Base-by-base conservation (phyloP, 164 flowering plant genomes). In the Warburgia ugandensis region DNA sequence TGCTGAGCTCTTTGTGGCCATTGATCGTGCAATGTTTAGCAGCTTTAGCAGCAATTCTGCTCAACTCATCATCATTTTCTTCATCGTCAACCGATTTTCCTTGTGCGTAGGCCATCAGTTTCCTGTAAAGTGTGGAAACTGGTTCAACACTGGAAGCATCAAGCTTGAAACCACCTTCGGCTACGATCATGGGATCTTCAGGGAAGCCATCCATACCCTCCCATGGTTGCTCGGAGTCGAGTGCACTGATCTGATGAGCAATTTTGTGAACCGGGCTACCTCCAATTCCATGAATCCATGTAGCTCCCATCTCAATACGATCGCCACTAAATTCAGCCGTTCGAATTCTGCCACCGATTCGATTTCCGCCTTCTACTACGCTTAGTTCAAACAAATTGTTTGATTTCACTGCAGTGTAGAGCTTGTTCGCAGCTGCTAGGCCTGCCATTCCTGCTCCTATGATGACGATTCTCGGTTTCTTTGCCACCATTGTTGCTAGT, bases 371-470 rank as follows among this genome's bases (percentile, higher is more conserved):
- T 55, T 92, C 98, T 2, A 92, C 83, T 0, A 92, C 79, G 28
- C 61, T 60, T 9, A 90, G 73, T 55, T 86, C 91, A 23, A 90
- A 75, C 45, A 68, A 44, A 4, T 78, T 73, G 14, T 35, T 62
- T 0, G 70, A 60, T 50, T 61, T 60, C 1, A 64, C 21, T 16
- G 59, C 47, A 13, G 70, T 73, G 73, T 78, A 73, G 56, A 91
- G 92, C 78, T 68, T 79, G 72, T 83, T 68, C 6, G 98, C 96
- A 10, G 98, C 98, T 6, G 91, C 77, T 5, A 91, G 76, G 9
- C 96, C 97, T 1, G 95, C 88, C 91, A 90, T 83, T 64, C 96
- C 94, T 16, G 94, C 95, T 20, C 95, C 95, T 29, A 86, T 65
- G 43, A 91, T 81, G 66, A 91, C 96, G 45, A 91, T 64, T 72